Conservation (phyloP, 2,329 filamentous ascomycete species). For the Trichoderma sp. region DNA sequence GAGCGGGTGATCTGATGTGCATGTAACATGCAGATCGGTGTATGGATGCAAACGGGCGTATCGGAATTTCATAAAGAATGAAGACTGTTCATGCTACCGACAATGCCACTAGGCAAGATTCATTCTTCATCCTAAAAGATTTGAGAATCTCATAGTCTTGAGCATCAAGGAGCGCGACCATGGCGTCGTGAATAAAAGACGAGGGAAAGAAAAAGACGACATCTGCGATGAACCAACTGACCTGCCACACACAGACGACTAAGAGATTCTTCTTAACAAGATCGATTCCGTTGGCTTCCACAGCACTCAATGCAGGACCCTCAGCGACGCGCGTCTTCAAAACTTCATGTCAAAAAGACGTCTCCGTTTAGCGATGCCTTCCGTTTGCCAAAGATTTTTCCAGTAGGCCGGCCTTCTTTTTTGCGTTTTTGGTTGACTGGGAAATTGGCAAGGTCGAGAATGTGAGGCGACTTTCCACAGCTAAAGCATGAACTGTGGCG, state of each 20-base stretch:
- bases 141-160: background rate
- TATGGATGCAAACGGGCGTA: background rate
- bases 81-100: background rate
- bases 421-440: background rate
- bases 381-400: background rate
- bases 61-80: background rate
- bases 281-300: background rate
- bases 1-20: background rate
- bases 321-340: background rate
- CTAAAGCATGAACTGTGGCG: slow-evolving; percentile 14
- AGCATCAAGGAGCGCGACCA: background rate
- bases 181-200: background rate
- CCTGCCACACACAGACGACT: background rate
- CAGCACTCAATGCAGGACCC: background rate
- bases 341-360: background rate
- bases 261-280: background rate
- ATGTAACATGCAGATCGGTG: background rate
- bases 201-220: background rate
- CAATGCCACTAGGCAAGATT: background rate
- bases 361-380: background rate
- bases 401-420: background rate
- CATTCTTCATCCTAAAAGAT: background rate
- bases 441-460: slow-evolving; percentile 4
- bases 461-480: slow-evolving; percentile 9
- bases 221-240: background rate